Evolutionary conservation across 176 grass and related monocot genomes (phyloP).

Genomic region (Echinochloa phyllopogon): DNA sequence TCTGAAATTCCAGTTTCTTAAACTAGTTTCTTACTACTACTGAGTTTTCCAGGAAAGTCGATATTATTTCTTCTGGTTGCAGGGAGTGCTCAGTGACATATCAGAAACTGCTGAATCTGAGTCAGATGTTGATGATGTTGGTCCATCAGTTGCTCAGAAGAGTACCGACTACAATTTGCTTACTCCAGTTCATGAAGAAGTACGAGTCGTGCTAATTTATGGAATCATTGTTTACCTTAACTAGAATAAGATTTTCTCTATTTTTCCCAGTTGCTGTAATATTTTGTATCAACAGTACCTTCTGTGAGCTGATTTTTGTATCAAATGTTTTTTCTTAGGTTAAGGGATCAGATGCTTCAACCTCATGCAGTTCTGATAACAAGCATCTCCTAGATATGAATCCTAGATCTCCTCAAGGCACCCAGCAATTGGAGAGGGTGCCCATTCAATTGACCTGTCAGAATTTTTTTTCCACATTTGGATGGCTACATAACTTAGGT

Average conservation of each 20-base stretch:
- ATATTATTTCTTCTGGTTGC: conserved; percentile 24
- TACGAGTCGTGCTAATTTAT: conserved; percentile 10
- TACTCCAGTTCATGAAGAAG: conserved; percentile 66
- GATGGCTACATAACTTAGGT: conserved; percentile 42
- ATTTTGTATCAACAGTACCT: background rate
- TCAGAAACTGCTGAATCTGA: conserved; percentile 57
- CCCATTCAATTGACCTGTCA: conserved; percentile 20
- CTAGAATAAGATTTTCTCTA: background rate
- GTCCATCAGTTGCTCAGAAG: conserved; percentile 27
- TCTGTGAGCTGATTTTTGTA: conserved; percentile 22
- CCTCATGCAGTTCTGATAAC: conserved; percentile 45
- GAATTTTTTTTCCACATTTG: conserved; percentile 14
- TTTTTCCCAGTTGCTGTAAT: background rate
- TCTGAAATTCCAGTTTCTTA: conserved; percentile 32
- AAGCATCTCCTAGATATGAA: conserved; percentile 39
- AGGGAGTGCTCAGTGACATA: conserved; percentile 54
- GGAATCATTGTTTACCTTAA: background rate
- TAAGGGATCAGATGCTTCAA: conserved; percentile 58
- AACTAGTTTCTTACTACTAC: background rate
- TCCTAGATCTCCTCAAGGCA: conserved; percentile 40
- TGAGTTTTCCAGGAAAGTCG: background rate
- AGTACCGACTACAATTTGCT: conserved; percentile 46
- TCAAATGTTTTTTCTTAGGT: conserved; percentile 42
- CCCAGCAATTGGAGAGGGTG: conserved; percentile 24
- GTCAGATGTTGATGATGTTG: conserved; percentile 54